phyloP scores from a whole-genome alignment of 129 eudicot species.

The Apium graveolens region DNA sequence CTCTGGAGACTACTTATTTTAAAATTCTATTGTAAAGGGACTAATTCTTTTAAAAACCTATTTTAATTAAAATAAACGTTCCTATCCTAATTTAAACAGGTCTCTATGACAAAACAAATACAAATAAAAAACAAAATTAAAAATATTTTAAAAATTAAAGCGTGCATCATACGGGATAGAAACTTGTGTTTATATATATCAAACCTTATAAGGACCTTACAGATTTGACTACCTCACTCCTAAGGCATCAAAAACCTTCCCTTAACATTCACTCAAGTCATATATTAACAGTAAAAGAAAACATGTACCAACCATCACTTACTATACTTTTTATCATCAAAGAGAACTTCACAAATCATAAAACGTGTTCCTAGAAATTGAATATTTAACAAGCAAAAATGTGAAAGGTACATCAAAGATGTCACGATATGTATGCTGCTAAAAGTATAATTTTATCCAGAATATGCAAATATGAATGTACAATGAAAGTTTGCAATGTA shows the following conservation, averaged over 20 bases:
- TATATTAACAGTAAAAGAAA: neutral
- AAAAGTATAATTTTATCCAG: neutral
- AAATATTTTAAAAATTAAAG: too few relatives aligned
- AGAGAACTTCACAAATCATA: neutral
- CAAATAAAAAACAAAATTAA: too few relatives aligned
- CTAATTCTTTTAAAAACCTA: too few relatives aligned
- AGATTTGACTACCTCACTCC: neutral
- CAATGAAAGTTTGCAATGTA: neutral
- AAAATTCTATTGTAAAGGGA: too few relatives aligned
- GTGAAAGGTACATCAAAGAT: neutral
- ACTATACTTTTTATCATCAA: too few relatives aligned
- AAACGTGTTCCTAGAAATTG: neutral
- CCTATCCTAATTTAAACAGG: too few relatives aligned
- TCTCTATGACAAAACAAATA: too few relatives aligned
- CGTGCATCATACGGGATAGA: too few relatives aligned
- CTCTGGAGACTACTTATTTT: too few relatives aligned
- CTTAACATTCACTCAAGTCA: neutral
- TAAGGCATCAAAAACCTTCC: neutral
- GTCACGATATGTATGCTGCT: neutral
- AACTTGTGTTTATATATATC: too few relatives aligned
- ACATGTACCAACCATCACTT: neutral
- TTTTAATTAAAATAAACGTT: too few relatives aligned
- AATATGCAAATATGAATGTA: neutral
- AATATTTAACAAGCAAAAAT: neutral
- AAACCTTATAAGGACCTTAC: neutral